Conservation (phyloP, 2,329 filamentous ascomycete genomes). For the Thielaviopsis musarum region DNA sequence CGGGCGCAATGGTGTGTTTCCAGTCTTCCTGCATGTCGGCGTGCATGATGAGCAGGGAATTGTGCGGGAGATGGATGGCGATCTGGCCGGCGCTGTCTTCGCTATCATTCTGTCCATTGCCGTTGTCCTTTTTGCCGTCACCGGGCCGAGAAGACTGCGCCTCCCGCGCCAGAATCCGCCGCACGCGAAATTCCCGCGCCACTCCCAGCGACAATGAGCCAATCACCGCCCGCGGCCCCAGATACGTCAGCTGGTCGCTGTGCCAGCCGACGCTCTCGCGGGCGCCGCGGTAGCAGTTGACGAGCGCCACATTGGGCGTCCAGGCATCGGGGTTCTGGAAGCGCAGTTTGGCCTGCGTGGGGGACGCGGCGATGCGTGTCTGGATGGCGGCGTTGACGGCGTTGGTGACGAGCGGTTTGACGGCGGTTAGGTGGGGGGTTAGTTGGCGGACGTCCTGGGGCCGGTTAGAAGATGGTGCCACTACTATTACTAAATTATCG, state of each 20-base stretch:
- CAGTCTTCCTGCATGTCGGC: constrained; percentile 95
- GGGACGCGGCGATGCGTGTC: constrained; percentile 46
- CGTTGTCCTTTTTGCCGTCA: constrained; percentile 14
- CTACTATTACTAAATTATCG: too few relatives aligned
- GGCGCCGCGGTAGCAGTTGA: constrained; percentile 81
- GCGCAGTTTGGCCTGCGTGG: constrained; percentile 46
- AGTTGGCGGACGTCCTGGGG: constrained; percentile 56
- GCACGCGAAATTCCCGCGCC: constrained; percentile 80
- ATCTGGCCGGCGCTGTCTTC: constrained; percentile 52
- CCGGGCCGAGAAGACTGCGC: constrained; percentile 8
- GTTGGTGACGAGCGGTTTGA: constrained; percentile 52
- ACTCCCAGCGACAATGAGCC: constrained; percentile 84
- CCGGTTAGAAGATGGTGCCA: neutral
- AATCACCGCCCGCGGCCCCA: constrained; percentile 76
- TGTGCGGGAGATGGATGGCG: constrained; percentile 84
- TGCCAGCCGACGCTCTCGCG: constrained; percentile 81
- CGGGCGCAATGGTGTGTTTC: constrained; percentile 76
- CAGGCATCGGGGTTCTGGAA: constrained; percentile 60
- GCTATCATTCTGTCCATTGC: constrained; percentile 41
- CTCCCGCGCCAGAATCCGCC: constrained; percentile 51
- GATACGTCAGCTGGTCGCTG: constrained; percentile 80
- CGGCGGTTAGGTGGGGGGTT: constrained; percentile 54
- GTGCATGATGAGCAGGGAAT: constrained; percentile 88
- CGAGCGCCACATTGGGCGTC: constrained; percentile 79
- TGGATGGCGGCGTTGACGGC: constrained; percentile 67